Conservation (phyloP, 164 flowering plant species). For the Akebia trifoliata region DNA sequence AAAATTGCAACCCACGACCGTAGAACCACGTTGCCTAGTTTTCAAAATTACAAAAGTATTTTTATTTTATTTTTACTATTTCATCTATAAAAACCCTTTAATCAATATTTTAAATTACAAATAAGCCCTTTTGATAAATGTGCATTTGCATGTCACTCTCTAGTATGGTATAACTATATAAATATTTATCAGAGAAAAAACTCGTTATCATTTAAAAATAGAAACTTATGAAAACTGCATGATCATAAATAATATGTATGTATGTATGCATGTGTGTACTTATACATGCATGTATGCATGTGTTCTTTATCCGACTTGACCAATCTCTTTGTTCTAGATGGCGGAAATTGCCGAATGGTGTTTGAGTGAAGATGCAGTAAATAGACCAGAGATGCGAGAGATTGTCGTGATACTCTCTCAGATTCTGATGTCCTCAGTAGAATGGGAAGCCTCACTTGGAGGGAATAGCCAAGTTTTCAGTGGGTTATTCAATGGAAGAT, state of each 20-base stretch:
- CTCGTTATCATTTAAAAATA: no score
- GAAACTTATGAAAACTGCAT: no score
- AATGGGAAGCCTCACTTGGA: constrained; percentile 74
- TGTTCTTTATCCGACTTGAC: background rate
- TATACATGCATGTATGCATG: background rate
- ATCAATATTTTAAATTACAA: no score
- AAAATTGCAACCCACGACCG: no score
- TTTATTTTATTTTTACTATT: no score
- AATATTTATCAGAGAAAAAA: no score
- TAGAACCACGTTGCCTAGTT: no score
- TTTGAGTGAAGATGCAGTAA: constrained; percentile 25
- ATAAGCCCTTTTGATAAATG: no score
- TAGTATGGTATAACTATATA: no score
- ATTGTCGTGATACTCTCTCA: constrained; percentile 44
- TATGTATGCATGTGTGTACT: background rate
- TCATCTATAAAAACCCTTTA: no score
- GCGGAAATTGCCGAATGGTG: constrained; percentile 53
- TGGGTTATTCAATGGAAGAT: constrained; percentile 55
- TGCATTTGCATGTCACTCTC: no score
- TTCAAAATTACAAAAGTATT: no score
- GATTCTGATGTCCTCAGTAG: constrained; percentile 39
- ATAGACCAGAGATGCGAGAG: constrained; percentile 65
- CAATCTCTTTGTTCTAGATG: constrained; percentile 37
- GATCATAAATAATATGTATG: background rate
- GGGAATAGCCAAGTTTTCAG: constrained; percentile 66